Base-by-base conservation (phyloP, 2,329 filamentous ascomycete genomes). In the Diaporthe australafricana region DNA sequence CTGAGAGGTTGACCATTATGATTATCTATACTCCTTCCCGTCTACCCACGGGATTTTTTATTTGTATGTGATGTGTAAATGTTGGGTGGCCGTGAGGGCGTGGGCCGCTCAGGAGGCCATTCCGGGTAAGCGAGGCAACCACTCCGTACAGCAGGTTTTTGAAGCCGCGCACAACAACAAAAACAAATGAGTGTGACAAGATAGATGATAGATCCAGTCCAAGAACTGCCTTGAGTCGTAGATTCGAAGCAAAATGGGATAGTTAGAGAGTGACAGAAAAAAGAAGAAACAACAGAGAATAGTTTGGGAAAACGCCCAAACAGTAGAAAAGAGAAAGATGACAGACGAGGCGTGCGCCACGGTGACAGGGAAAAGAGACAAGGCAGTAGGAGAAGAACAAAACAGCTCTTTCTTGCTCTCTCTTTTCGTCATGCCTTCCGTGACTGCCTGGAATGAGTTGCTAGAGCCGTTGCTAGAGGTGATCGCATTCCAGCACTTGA, bases 371-470 rank as follows among this genome's bases (percentile, higher is more conserved):
- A 22, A 40, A 67, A 30, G 5, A n/a, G 25, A 14, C 50, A 16
- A 25, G 9, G 50, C 9, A 20, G 62, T 27, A 60, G 17, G n/a
- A 30, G 6, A 52, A 50, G 16, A 40, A 27, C 27, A 20, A n/a
- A 60, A 69, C 45, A 69, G 27, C 42, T 48, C 4, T 60, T 11
- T 12, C 6, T 12, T 11, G 3, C 3, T 16, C 38, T 14, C 11
- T 30, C 22, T 66, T 40, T 70, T 56, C 66, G 30, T 53, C 38
- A 63, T n/a, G 32, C 45, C 65, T 17, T 60, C 42, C 14, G 40
- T 52, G 40, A 47, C 35, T 52, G 57, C 63, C 68, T 73, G 71
- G 71, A 73, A 73, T 73, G 71, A 48, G 35, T 65, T 65, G 60
- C 60, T 16, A 38, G 45, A 38, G 60, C 60, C 45, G 68, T 70